Evolutionary conservation across 345 rosid species (phyloP).

Genomic region (Populus nigra): DNA sequence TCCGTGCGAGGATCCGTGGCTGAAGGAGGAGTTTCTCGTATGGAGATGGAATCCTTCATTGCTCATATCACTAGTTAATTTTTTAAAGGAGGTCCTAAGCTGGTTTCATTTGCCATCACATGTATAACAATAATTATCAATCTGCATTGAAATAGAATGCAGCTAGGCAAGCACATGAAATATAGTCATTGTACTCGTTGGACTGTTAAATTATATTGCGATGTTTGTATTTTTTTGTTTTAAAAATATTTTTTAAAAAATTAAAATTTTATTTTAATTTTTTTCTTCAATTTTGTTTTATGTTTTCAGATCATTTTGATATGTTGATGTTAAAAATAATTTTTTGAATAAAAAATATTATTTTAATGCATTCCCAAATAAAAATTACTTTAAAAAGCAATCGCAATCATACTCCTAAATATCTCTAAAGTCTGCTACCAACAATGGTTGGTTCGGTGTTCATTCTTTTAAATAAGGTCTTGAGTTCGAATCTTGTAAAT

Average conservation of each 20-base stretch:
- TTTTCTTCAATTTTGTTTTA: no score
- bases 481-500: no score
- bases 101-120: background rate
- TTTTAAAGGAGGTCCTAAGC: background rate
- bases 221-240: background rate
- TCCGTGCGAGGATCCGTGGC: conserved; percentile 22
- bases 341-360: no score
- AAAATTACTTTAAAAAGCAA: no score
- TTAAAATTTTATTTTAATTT: no score
- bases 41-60: conserved; percentile 49
- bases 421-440: no score
- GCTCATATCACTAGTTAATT: conserved; percentile 35
- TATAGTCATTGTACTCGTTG: background rate
- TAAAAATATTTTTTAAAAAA: no score
- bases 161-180: background rate
- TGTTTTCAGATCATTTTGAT: no score
- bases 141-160: background rate
- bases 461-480: no score
- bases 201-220: background rate
- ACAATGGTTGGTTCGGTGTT: rapidly evolving
- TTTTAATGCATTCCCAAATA: no score
- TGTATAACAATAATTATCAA: background rate
- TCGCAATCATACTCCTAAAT: rapidly evolving
- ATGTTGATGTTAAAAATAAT: no score
- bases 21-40: conserved; percentile 40